A percentile compares a stretch with the other conserved stretches of the same genome.
Conservation (phyloP, 2,329 filamentous ascomycete species). For the Cylindrodendrum hubeiense region DNA sequence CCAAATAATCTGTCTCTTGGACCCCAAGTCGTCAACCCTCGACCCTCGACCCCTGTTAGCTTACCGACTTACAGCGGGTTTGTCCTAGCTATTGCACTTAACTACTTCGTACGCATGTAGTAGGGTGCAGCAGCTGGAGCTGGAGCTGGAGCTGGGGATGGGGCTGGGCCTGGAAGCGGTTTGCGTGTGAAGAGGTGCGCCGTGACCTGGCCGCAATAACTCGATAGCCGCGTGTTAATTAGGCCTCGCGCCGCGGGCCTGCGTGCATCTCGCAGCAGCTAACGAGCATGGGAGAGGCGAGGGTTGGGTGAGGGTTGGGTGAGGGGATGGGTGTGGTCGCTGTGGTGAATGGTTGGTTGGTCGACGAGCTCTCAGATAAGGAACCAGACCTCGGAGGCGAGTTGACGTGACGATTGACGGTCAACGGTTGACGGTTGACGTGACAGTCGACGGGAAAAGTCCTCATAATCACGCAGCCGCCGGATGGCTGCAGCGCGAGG, state of each 20-base stretch:
- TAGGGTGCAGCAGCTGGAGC: background rate
- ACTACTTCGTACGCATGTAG: too few relatives aligned
- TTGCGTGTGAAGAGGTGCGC: background rate
- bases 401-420: background rate
- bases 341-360: background rate
- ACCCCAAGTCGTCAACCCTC: slow-evolving; percentile 8
- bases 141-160: background rate
- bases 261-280: background rate
- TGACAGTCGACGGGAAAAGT: background rate
- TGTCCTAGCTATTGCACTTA: background rate
- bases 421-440: too few relatives aligned
- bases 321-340: background rate
- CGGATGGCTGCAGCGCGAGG: background rate
- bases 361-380: background rate
- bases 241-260: background rate
- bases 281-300: background rate
- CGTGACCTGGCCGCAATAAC: background rate
- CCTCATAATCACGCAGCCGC: slow-evolving; percentile 17
- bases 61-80: slow-evolving; percentile 13
- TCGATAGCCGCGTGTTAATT: background rate
- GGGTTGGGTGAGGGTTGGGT: background rate
- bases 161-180: background rate
- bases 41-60: slow-evolving; percentile 15
- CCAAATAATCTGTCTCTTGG: slow-evolving; percentile 9
- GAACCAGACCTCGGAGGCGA: background rate